Percentiles rank a stretch among this genome's conserved stretches.
Evolutionary conservation across 2,329 filamentous ascomycete species (phyloP).

Genomic region (Arachnomyces sp.): DNA sequence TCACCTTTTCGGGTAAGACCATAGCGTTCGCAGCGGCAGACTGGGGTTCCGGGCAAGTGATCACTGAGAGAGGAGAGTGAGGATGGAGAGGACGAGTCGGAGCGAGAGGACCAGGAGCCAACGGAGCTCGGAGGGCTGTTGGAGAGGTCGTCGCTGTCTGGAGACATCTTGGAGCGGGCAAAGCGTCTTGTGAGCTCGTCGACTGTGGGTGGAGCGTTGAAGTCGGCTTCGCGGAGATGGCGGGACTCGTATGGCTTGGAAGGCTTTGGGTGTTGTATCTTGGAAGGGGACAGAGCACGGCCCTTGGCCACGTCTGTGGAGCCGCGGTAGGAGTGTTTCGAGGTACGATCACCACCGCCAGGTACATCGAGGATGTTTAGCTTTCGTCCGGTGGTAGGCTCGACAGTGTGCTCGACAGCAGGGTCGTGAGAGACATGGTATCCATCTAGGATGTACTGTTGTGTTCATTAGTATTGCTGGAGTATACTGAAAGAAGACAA

Average conservation of each 20-base stretch:
- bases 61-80: constrained; percentile 60
- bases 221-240: constrained; percentile 76
- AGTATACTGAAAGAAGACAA: background rate
- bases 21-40: constrained; percentile 91
- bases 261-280: constrained; percentile 87
- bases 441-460: constrained; percentile 88
- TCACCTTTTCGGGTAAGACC: constrained; percentile 90
- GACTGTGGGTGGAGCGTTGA: constrained; percentile 61
- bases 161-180: constrained; percentile 57
- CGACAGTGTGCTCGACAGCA: constrained; percentile 75
- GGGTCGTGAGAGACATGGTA: constrained; percentile 98
- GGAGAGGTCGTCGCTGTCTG: constrained; percentile 61
- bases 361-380: constrained; percentile 94
- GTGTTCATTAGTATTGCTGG: constrained; percentile 10
- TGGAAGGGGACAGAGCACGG: constrained; percentile 75
- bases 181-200: constrained; percentile 75
- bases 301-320: constrained; percentile 72
- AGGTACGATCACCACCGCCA: constrained; percentile 40
- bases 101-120: constrained; percentile 64
- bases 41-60: constrained; percentile 33
- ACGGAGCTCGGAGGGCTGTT: constrained; percentile 64
- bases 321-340: constrained; percentile 34
- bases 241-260: constrained; percentile 79
- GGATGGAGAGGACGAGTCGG: constrained; percentile 48
- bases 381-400: constrained; percentile 93